Evolutionary conservation across 2,329 filamentous ascomycete species (phyloP).

Genomic region (Ceratocystis alfenasii): DNA sequence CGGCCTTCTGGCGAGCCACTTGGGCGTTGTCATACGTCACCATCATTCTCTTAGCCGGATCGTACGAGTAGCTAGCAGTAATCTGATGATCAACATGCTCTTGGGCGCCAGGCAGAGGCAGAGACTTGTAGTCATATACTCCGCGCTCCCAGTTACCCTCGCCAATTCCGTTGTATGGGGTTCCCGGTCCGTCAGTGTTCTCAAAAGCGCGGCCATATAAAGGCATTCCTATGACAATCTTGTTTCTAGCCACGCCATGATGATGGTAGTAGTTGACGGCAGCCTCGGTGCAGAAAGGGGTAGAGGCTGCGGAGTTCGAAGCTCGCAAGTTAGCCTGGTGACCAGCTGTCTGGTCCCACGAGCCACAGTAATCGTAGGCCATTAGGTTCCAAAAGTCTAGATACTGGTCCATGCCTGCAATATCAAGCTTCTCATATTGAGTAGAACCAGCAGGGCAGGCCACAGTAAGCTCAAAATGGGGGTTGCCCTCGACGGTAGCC

Average conservation of each 20-base stretch:
- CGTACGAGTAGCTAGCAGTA: slow-evolving; percentile 68
- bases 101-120: slow-evolving; percentile 56
- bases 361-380: slow-evolving; percentile 80
- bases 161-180: slow-evolving; percentile 58
- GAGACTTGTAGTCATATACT: slow-evolving; percentile 76
- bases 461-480: slow-evolving; percentile 53
- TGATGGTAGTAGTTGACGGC: slow-evolving; percentile 60
- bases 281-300: slow-evolving; percentile 63
- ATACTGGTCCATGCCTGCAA: slow-evolving; percentile 51
- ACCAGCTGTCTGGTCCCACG: slow-evolving; percentile 59
- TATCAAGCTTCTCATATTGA: slow-evolving; percentile 51
- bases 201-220: slow-evolving; percentile 80
- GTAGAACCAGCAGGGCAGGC: slow-evolving; percentile 50
- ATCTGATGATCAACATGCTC: slow-evolving; percentile 52
- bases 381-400: slow-evolving; percentile 73
- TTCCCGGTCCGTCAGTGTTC: slow-evolving; percentile 62
- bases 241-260: slow-evolving; percentile 51
- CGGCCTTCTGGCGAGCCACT: slow-evolving; percentile 57
- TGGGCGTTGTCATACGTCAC: slow-evolving; percentile 66
- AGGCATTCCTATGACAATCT: slow-evolving; percentile 84
- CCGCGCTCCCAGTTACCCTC: slow-evolving; percentile 75
- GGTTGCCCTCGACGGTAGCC: slow-evolving; percentile 31
- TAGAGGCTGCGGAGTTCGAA: slow-evolving; percentile 48
- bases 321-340: slow-evolving; percentile 73
- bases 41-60: slow-evolving; percentile 49